A percentile compares a stretch with the other conserved stretches of the same genome.
Evolutionary conservation across 208 protist genomes (phyloP).

Genomic region (Jaenimonas drosophilae): DNA sequence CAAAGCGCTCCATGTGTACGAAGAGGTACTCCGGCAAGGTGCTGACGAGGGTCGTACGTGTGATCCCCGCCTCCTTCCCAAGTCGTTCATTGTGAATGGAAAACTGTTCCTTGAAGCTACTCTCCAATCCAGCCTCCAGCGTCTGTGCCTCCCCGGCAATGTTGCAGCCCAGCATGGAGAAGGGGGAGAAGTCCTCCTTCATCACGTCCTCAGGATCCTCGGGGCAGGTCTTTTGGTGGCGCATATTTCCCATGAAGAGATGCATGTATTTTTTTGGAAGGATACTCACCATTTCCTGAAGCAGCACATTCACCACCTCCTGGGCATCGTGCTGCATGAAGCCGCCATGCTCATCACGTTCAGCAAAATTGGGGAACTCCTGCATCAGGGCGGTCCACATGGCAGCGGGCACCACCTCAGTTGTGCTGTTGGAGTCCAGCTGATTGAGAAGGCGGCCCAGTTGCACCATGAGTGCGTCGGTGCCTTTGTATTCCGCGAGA

Average conservation of each 20-base stretch:
- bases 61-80: slow-evolving; percentile 34
- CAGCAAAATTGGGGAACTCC: slow-evolving; percentile 43
- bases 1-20: slow-evolving; percentile 88
- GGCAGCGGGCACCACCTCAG: slow-evolving; percentile 24
- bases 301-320: slow-evolving; percentile 52
- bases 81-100: slow-evolving; percentile 28
- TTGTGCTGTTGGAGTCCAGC: slow-evolving; percentile 22
- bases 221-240: slow-evolving; percentile 37
- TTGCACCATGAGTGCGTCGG: slow-evolving; percentile 21
- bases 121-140: slow-evolving; percentile 65
- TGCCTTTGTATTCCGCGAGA: slow-evolving; percentile 15
- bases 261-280: slow-evolving; percentile 22
- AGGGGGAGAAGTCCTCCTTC: slow-evolving; percentile 38
- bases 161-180: slow-evolving; percentile 80
- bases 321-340: slow-evolving; percentile 86
- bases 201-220: slow-evolving; percentile 26
- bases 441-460: slow-evolving; percentile 26
- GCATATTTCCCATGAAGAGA: slow-evolving; percentile 41
- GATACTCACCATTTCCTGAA: slow-evolving; percentile 19
- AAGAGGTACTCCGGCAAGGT: slow-evolving; percentile 76
- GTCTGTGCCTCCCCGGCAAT: slow-evolving; percentile 70
- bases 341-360: slow-evolving; percentile 42
- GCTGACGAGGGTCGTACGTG: slow-evolving; percentile 29
- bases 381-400: slow-evolving; percentile 43
- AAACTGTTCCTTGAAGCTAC: slow-evolving; percentile 49